These are phyloP conservation scores for Fusarium foetens DNA, from an alignment of 2,329 filamentous ascomycete species.

Conservation along the genomic window DNA sequence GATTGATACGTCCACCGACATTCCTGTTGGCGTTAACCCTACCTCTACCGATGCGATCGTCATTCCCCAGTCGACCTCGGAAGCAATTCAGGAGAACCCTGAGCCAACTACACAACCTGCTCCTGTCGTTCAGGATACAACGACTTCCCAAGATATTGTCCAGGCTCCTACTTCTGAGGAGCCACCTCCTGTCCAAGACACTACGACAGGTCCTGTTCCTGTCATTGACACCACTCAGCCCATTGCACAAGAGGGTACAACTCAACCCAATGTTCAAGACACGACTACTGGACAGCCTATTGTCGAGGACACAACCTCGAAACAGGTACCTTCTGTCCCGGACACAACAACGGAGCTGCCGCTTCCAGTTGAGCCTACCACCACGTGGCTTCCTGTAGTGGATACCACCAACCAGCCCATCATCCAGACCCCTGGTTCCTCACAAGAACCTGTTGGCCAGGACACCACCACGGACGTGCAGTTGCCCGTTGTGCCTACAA, in stretches of 20 bases:
- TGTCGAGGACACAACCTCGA: not conserved
- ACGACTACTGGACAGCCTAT: not conserved
- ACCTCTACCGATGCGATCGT: conserved; percentile 4
- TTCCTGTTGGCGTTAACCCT: not conserved
- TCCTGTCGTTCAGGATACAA: not conserved
- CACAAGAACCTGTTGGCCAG: not conserved
- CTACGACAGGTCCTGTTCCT: not conserved
- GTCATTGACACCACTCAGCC: not conserved
- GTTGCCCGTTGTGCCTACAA: not conserved
- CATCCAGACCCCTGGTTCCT: not conserved
- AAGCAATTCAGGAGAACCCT: not conserved
- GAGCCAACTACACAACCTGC: not conserved
- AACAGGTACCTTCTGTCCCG: not conserved
- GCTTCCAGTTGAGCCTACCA: not conserved
- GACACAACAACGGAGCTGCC: not conserved
- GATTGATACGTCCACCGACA: not conserved
- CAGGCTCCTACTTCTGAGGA: not conserved
- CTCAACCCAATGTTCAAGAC: not conserved
- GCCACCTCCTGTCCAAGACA: not conserved
- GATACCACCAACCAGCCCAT: not conserved
- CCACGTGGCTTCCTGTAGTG: not conserved
- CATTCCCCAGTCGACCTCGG: not conserved
- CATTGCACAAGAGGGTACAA: not conserved
- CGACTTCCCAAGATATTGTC: not conserved
- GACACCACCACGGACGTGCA: not conserved